Conservation (phyloP, 257 asterid genomes). For the Solanum virginianum region DNA sequence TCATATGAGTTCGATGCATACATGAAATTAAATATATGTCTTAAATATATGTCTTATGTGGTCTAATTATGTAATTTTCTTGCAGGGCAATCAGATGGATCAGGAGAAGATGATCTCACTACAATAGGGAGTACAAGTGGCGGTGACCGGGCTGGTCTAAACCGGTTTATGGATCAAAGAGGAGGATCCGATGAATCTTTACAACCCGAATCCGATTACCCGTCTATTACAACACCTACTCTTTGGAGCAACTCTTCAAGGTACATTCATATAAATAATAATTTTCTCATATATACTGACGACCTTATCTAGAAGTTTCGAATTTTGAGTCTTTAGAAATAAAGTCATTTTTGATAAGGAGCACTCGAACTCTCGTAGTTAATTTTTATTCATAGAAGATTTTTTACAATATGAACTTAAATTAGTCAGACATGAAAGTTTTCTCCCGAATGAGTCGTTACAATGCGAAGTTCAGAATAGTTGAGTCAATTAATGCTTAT, state of each 20-base stretch:
- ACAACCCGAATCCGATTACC: slow-evolving; percentile 41
- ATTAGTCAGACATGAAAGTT: not conserved
- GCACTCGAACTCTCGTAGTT: not conserved
- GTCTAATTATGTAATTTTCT: not conserved
- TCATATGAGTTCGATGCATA: not conserved
- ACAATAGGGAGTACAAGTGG: slow-evolving; percentile 46
- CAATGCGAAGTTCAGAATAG: not conserved
- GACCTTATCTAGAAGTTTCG: not conserved
- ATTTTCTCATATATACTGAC: not conserved
- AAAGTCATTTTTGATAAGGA: not conserved
- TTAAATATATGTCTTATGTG: no score
- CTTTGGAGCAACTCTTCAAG: slow-evolving; percentile 94
- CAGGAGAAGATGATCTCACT: slow-evolving; percentile 84
- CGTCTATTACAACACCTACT: slow-evolving; percentile 36
- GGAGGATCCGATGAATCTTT: slow-evolving; percentile 41
- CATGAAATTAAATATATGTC: not conserved
- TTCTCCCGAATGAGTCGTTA: not conserved
- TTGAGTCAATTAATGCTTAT: not conserved
- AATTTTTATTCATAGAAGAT: not conserved
- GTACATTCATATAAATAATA: slow-evolving; percentile 10
- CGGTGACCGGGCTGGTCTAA: slow-evolving; percentile 20
- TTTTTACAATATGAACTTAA: not conserved
- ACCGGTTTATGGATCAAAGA: slow-evolving; percentile 48
- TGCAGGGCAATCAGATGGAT: slow-evolving; percentile 89
- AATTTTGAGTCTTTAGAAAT: not conserved